A percentile compares a stretch with the other conserved stretches of the same genome.
phyloP scores from a whole-genome alignment of 2,329 filamentous ascomycete genomes.

The Tolypocladium ophioglossoides region DNA sequence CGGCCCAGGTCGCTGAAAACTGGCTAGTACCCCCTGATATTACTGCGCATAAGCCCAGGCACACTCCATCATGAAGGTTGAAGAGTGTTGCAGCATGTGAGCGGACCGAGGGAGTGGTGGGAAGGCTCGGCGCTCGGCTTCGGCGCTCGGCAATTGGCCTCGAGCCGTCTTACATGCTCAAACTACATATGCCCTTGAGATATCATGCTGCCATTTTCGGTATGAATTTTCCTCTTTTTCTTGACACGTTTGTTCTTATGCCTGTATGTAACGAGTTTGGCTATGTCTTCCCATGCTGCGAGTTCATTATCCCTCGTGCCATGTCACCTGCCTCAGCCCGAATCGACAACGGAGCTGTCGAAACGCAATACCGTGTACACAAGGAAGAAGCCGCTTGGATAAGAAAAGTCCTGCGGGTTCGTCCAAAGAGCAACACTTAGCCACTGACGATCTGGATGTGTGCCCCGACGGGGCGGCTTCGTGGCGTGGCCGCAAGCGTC shows the following conservation, averaged over 20 bases:
- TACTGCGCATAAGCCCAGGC: background rate
- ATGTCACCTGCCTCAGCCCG: background rate
- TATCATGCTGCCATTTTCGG: background rate
- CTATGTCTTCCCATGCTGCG: no score
- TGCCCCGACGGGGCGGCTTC: background rate
- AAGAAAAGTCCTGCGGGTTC: no score
- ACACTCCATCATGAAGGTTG: background rate
- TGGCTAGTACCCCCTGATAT: no score
- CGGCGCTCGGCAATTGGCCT: background rate
- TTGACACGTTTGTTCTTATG: no score
- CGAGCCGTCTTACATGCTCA: background rate
- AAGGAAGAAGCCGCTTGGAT: background rate
- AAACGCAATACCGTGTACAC: background rate
- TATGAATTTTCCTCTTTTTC: no score
- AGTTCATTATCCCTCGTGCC: background rate
- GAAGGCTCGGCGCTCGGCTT: conserved; percentile 1
- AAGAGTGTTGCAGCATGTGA: background rate
- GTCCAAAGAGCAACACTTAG: background rate
- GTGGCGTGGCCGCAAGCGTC: background rate
- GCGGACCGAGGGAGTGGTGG: background rate
- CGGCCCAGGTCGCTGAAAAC: background rate
- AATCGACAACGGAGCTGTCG: background rate
- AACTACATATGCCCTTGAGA: no score
- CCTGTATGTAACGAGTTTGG: background rate
- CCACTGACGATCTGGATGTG: background rate